Evolutionary conservation across 495 filamentous ascomycete species (phyloP).

Genomic region (Margaritispora aquatica): DNA sequence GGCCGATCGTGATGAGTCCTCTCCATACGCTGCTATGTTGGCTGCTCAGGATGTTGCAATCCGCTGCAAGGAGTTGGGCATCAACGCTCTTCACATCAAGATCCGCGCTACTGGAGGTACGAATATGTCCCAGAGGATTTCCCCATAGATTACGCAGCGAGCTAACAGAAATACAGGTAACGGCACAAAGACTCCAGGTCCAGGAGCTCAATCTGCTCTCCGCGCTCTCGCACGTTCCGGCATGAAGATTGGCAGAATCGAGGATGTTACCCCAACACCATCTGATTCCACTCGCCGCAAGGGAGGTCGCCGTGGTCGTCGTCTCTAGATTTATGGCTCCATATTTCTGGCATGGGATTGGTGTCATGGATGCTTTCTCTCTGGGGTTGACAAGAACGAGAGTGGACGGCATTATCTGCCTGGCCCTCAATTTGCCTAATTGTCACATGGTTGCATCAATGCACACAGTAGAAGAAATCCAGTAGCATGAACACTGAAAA

Average conservation of each 20-base stretch:
- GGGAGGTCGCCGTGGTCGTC: conserved; percentile 99
- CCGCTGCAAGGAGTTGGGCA: conserved; percentile 98
- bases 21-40: conserved; percentile 99
- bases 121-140: conserved; percentile 11
- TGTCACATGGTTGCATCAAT: conserved; percentile 43
- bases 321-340: conserved; percentile 60
- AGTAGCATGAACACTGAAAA: not conserved
- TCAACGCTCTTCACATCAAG: conserved; percentile 99
- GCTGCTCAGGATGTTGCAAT: conserved; percentile 91
- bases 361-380: conserved; percentile 36
- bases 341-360: not conserved
- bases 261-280: conserved; percentile 98
- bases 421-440: conserved; percentile 49
- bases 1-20: conserved; percentile 99
- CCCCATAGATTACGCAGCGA: not conserved
- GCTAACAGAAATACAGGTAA: conserved; percentile 54
- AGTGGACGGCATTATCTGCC: conserved; percentile 58
- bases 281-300: conserved; percentile 98
- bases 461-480: conserved; percentile 33
- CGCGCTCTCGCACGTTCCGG: conserved; percentile 95
- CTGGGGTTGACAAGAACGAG: conserved; percentile 59
- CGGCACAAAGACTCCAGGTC: conserved; percentile 98
- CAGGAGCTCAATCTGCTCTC: conserved; percentile 97
- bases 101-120: conserved; percentile 96
- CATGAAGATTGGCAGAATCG: conserved; percentile 99